Conservation (phyloP, 2,329 filamentous ascomycete genomes). For the Ascochyta pisi region DNA sequence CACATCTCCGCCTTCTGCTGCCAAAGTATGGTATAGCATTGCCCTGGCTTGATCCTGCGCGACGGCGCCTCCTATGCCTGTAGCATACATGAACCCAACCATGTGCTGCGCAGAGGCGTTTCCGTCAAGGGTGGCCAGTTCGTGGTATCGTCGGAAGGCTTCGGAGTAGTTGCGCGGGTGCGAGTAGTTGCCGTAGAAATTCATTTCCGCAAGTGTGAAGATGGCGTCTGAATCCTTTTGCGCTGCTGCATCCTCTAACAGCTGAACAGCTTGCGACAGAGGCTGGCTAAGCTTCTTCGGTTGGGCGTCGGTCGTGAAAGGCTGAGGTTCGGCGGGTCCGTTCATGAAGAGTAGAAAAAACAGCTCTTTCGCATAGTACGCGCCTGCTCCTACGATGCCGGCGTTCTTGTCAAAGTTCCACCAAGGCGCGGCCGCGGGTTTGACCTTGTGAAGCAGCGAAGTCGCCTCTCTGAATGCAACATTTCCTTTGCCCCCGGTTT, state of each 20-base stretch:
- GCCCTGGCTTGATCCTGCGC: slow-evolving; percentile 89
- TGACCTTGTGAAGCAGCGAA: slow-evolving; percentile 51
- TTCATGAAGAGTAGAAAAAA: slow-evolving; percentile 72
- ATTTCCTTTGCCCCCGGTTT: slow-evolving; percentile 27
- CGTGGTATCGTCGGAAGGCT: slow-evolving; percentile 82
- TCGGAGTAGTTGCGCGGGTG: slow-evolving; percentile 80
- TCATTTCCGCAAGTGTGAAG: slow-evolving; percentile 89
- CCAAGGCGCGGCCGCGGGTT: slow-evolving; percentile 49
- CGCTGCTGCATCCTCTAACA: slow-evolving; percentile 65
- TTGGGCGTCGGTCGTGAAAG: slow-evolving; percentile 47
- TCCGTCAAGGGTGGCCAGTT: slow-evolving; percentile 76
- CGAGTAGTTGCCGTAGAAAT: slow-evolving; percentile 94
- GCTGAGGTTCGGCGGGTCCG: slow-evolving; percentile 58
- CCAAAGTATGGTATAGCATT: slow-evolving; percentile 92
- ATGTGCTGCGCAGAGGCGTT: slow-evolving; percentile 96
- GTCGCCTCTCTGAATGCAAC: slow-evolving; percentile 49
- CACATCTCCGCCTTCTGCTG: slow-evolving; percentile 81
- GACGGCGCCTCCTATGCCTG: slow-evolving; percentile 82
- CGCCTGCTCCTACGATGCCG: slow-evolving; percentile 63
- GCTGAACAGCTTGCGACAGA: slow-evolving; percentile 63
- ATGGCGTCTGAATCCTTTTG: slow-evolving; percentile 78
- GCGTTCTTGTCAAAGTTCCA: slow-evolving; percentile 59
- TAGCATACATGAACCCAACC: slow-evolving; percentile 94
- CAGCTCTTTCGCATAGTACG: slow-evolving; percentile 68
- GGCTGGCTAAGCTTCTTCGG: slow-evolving; percentile 57